Percentiles rank a stretch among this genome's conserved stretches.
Evolutionary conservation across 495 filamentous ascomycete genomes (phyloP).

Genomic region (Daldinia bambusicola): DNA sequence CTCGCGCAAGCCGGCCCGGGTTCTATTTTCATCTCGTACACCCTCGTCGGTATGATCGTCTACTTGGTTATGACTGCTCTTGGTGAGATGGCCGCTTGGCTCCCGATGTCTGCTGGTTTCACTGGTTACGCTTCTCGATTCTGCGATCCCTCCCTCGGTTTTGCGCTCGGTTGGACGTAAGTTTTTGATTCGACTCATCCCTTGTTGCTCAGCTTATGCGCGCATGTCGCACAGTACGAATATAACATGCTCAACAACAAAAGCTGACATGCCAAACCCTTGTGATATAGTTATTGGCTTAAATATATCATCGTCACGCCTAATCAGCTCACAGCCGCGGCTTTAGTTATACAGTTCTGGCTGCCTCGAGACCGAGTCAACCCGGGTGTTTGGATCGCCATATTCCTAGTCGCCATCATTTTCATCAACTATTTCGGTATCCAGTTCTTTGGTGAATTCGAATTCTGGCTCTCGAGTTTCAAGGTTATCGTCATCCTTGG

Average conservation of each 20-base stretch:
- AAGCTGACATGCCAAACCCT: slow-evolving; percentile 9
- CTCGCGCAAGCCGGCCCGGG: slow-evolving; percentile 76
- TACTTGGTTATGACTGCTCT: slow-evolving; percentile 60
- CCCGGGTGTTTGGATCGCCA: slow-evolving; percentile 76
- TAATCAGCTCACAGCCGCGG: slow-evolving; percentile 80
- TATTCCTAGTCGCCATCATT: slow-evolving; percentile 72
- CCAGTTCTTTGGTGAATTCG: slow-evolving; percentile 79
- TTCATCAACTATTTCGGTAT: slow-evolving; percentile 72
- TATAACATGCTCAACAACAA: background rate
- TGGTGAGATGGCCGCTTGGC: slow-evolving; percentile 73
- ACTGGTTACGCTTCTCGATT: slow-evolving; percentile 78
- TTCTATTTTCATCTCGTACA: slow-evolving; percentile 73
- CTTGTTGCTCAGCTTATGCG: background rate
- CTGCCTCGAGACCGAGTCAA: slow-evolving; percentile 67
- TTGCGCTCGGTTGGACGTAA: slow-evolving; percentile 79
- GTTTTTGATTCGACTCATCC: slow-evolving; percentile 56
- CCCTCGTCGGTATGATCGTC: slow-evolving; percentile 61
- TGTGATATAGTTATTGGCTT: slow-evolving; percentile 63
- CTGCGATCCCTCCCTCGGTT: slow-evolving; percentile 81
- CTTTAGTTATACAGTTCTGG: slow-evolving; percentile 79
- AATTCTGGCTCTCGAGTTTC: slow-evolving; percentile 80
- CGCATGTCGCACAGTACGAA: background rate
- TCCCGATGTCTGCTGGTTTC: slow-evolving; percentile 68
- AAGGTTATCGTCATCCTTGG: slow-evolving; percentile 77
- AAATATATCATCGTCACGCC: slow-evolving; percentile 80